A percentile compares a stretch with the other conserved stretches of the same genome.
Evolutionary conservation across 495 filamentous ascomycete species (phyloP).

Genomic region (Lentithecium fluviatile): DNA sequence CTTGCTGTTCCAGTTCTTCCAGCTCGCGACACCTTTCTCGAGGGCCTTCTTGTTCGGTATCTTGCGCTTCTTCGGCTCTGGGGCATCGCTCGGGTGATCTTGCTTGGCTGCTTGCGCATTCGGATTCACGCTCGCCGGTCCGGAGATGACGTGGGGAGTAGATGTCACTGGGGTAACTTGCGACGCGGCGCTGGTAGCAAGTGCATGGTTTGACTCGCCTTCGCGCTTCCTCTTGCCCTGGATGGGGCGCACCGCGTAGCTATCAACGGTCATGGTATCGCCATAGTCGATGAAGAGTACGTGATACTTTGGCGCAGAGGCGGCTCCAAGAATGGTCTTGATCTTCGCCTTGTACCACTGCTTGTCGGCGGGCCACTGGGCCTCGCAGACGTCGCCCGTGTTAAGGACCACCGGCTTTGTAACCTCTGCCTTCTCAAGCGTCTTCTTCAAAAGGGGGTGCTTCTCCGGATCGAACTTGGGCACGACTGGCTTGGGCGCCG

Average conservation of each 20-base stretch:
- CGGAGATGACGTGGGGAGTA: conserved; percentile 22
- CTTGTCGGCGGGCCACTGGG: conserved; percentile 83
- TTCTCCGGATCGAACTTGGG: conserved; percentile 35
- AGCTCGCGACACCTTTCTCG: conserved; percentile 86
- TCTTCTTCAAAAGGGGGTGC: conserved; percentile 51
- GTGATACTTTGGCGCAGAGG: conserved; percentile 81
- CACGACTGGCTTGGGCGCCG: conserved; percentile 1
- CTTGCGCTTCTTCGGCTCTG: conserved; percentile 72
- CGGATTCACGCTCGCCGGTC: conserved; percentile 10
- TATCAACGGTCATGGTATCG: conserved; percentile 78
- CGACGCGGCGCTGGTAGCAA: not conserved
- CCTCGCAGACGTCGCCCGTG: conserved; percentile 87
- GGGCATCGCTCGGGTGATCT: not conserved
- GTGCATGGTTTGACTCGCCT: not conserved
- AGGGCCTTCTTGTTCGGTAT: conserved; percentile 85
- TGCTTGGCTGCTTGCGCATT: not conserved
- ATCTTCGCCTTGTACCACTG: conserved; percentile 90
- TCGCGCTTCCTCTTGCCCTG: conserved; percentile 46
- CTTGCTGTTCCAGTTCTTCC: conserved; percentile 86
- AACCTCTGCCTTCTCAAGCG: conserved; percentile 37
- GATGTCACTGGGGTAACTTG: not conserved
- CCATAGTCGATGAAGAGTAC: conserved; percentile 92
- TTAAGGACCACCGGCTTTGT: conserved; percentile 57
- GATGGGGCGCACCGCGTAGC: conserved; percentile 80
- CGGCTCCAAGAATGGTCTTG: conserved; percentile 87